These are phyloP conservation scores for Neonectria ditissima DNA, from an alignment of 2,329 filamentous ascomycete genomes.

Conservation along the genomic window DNA sequence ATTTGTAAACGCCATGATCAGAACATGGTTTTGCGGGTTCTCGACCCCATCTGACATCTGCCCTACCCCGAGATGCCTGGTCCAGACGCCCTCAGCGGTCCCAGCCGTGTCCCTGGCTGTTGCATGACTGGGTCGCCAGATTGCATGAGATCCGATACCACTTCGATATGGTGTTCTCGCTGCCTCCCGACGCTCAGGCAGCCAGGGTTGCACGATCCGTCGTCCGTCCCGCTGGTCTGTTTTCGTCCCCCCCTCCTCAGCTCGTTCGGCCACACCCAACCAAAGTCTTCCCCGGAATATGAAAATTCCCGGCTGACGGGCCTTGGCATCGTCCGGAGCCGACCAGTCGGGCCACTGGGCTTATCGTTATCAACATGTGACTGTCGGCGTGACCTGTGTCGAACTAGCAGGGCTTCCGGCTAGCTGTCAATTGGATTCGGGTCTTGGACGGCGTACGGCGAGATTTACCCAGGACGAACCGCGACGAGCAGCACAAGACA, in stretches of 20 bases:
- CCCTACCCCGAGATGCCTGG: constrained; percentile 18
- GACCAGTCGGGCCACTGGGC: constrained; percentile 5
- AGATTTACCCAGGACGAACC: constrained; percentile 22
- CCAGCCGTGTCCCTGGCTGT: constrained; percentile 14
- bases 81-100: not conserved
- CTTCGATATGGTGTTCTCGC: constrained; percentile 10
- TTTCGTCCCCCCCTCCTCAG: not conserved
- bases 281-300: constrained; percentile 6
- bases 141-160: constrained; percentile 27
- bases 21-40: constrained; percentile 29
- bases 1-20: constrained; percentile 33
- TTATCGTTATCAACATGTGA: constrained; percentile 35
- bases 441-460: not conserved
- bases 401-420: constrained; percentile 11
- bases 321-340: constrained; percentile 30
- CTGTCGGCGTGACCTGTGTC: constrained; percentile 30
- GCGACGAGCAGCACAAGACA: constrained; percentile 31
- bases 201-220: constrained; percentile 10
- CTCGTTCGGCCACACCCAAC: constrained; percentile 1
- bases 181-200: constrained; percentile 2
- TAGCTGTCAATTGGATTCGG: constrained; percentile 33
- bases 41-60: constrained; percentile 24
- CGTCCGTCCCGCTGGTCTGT: not conserved
- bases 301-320: constrained; percentile 12
- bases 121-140: constrained; percentile 21